These are phyloP conservation scores for Pythium apleroticum DNA, from an alignment of 352 stramenopile genomes.

Conservation along the genomic window DNA sequence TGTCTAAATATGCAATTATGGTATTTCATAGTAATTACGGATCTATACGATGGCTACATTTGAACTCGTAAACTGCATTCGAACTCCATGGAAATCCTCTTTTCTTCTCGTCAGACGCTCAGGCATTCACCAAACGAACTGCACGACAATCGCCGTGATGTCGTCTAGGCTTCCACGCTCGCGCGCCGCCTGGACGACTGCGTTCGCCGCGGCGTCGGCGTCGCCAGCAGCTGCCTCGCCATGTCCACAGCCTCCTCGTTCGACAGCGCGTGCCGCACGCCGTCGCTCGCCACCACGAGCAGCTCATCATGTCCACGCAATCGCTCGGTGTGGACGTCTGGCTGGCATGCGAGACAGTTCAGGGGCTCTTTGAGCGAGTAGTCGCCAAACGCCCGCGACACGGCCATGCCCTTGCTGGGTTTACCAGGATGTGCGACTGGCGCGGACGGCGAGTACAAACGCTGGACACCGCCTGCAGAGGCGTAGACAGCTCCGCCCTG, in stretches of 20 bases:
- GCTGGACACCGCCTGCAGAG: slow-evolving; percentile 40
- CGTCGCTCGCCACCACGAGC: slow-evolving; percentile 59
- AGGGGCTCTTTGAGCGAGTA: slow-evolving; percentile 47
- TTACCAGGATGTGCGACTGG: slow-evolving; percentile 33
- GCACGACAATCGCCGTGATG: slow-evolving; percentile 46
- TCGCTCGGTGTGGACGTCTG: slow-evolving; percentile 39
- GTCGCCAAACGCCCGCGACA: slow-evolving; percentile 66
- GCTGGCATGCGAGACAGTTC: slow-evolving; percentile 49
- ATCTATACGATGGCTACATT: neutral
- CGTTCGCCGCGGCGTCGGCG: slow-evolving; percentile 41
- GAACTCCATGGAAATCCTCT: neutral
- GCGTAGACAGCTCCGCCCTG: slow-evolving; percentile 51
- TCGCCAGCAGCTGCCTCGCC: slow-evolving; percentile 36
- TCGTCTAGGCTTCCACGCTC: slow-evolving; percentile 56
- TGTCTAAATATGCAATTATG: neutral
- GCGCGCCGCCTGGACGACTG: slow-evolving; percentile 60
- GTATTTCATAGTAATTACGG: neutral
- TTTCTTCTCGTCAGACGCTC: too few relatives aligned
- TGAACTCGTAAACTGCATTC: too few relatives aligned
- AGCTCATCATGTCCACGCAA: slow-evolving; percentile 50
- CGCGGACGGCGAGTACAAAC: slow-evolving; percentile 52
- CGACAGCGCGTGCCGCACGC: slow-evolving; percentile 63
- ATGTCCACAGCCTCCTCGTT: slow-evolving; percentile 60
- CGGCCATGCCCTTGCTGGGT: slow-evolving; percentile 39
- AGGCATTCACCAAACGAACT: slow-evolving; percentile 18